These are phyloP conservation scores for Pueraria montana DNA, from an alignment of 306 rosid genomes.

Conservation along the genomic window DNA sequence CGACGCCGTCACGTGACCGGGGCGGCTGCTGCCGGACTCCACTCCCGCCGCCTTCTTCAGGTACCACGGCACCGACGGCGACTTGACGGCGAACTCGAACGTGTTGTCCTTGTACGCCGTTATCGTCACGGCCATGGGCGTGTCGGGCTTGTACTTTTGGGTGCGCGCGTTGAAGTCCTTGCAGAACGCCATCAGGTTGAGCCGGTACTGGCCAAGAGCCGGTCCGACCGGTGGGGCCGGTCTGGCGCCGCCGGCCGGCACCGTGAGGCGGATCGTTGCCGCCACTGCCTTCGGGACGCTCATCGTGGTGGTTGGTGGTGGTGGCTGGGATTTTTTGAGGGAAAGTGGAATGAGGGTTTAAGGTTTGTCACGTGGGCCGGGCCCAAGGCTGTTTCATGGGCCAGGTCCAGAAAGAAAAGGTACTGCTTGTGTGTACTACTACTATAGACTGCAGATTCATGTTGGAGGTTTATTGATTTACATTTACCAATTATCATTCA, in stretches of 20 bases:
- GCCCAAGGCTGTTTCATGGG: not conserved
- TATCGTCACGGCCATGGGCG: conserved; percentile 89
- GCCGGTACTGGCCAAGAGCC: conserved; percentile 83
- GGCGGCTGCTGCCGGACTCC: conserved; percentile 77
- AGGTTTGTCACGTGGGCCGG: not conserved
- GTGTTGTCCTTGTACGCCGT: conserved; percentile 94
- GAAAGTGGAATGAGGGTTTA: conserved; percentile 18
- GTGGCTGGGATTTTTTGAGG: not conserved
- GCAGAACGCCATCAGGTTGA: conserved; percentile 93
- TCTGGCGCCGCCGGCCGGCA: conserved; percentile 78
- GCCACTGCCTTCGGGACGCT: conserved; percentile 76
- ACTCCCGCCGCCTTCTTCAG: conserved; percentile 84
- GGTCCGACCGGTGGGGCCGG: conserved; percentile 88
- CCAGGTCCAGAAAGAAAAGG: not conserved
- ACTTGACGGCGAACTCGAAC: conserved; percentile 78
- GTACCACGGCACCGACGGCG: conserved; percentile 84
- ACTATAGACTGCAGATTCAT: no score
- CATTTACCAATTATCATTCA: no score
- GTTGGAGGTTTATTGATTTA: no score
- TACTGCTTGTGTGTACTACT: no score
- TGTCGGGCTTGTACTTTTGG: conserved; percentile 79
- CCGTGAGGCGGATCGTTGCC: conserved; percentile 77
- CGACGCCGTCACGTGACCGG: conserved; percentile 77
- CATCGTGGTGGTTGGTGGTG: conserved; percentile 59
- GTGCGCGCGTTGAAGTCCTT: conserved; percentile 92